Evolutionary conservation across 192 early-diverging fungal genomes (phyloP), one percentile per base, ranked within the genome.

Genomic region (Podila epicladia): DNA sequence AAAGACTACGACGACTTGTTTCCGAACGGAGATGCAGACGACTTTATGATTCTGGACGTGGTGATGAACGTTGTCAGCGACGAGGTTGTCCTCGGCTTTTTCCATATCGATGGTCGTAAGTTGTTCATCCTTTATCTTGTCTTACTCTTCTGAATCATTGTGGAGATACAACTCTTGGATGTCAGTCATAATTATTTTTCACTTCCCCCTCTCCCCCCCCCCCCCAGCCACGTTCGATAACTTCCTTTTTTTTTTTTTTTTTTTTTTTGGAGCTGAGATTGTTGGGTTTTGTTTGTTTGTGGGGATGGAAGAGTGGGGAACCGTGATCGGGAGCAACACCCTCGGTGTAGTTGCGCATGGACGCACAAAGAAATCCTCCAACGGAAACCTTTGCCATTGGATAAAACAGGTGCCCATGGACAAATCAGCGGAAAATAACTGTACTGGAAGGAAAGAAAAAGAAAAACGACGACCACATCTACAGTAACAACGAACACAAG

Each of bases 51-150:
- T 49, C 67, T 85, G 61, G 65, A 85, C 38, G 68, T 85, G 0
- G 84, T 82, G 37, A 85, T 85, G 80, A 75, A 82, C 37, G 75
- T 85, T 65, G 84, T 85, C 51, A 85, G 80, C 38, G 74, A 85
- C 50, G 84, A 85, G 32, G 82, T 85, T 26, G 80, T 85, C 8
- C 73, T 85, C 8, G 84, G 80, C 24, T 82, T 77, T 49, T 85
- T 85, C 69, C 80, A 85, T 62, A 74, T 82, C 28, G 84, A 85
- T 68, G 75, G 75, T 41, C 74, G 74, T 85, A 82, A 80, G 64
- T 15, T 15, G 9, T 49, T 51, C 45, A 59, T 28, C 9, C 4
- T 22, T 9, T 59, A 13, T 33, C 22, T 50, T 33, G 17, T 61
- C 26, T 61, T 12, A 8, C 17, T 32, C 1, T 29, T 6, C 29